Evolutionary conservation across 352 stramenopile species (phyloP), one percentile per base, ranked within the genome.

Genomic region (Pythium phragmiticola): DNA sequence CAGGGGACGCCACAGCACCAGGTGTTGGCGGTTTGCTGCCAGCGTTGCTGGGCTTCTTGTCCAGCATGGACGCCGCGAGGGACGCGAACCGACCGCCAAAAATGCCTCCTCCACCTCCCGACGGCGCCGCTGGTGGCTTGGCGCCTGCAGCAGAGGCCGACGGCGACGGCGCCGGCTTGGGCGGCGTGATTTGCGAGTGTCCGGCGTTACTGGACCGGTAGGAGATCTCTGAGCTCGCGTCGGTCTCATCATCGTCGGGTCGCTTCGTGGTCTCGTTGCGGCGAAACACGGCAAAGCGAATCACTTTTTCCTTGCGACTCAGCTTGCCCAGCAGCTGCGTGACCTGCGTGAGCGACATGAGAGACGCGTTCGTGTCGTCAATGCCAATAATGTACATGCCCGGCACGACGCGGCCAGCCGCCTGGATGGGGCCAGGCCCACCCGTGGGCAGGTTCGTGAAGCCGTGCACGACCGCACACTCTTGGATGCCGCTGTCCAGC

Each of bases 371-470:
- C 23, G 79, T 87, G 56, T 92, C 84, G 70, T 94, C 90, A 69
- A 94, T 94, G 66, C 82, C 85, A 68, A 94, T 89, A 60, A 94
- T 91, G 70, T 90, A 91, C 82, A 92, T 92, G 61, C 84, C 84
- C 13, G 80, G 76, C 8, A 85, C 72, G 46, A 94, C 84, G 45
- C 82, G 69, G 23, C 84, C 84, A 48, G 84, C 73, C 4, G 52
- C 55, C 52, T 94, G 78, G 53, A 94, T 90, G 0, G 82, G 78
- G 0, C 84, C 84, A 49, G 86, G 80, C 14, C 70, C 75, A 26
- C 84, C 84, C 17, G 64, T 78, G 8, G 79, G 65, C 34, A 94
- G 50, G 55, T 81, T 85, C 4, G 78, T 87, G 60, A 94, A 94
- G n/a, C 84, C 84, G 53, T 90, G 82, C 19, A 94, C 82, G 54